These are phyloP conservation scores for Phytophthora colocasiae DNA, from an alignment of 352 stramenopile species.

Conservation along the genomic window DNA sequence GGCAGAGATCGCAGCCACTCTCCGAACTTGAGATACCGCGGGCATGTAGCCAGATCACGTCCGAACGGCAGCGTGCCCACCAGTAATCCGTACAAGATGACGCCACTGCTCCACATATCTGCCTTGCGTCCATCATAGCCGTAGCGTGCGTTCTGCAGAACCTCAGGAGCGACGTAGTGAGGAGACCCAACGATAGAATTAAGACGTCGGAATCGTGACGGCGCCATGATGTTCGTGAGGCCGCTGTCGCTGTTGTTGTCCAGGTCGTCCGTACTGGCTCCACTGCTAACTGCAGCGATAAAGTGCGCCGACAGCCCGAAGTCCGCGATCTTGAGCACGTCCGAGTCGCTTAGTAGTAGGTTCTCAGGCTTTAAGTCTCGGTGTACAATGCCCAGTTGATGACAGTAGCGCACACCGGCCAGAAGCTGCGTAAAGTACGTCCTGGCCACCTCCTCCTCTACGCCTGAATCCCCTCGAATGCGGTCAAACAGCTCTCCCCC, in stretches of 20 bases:
- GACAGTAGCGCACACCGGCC: conserved; percentile 90
- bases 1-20: conserved; percentile 90
- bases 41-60: conserved; percentile 93
- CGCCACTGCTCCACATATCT: conserved; percentile 94
- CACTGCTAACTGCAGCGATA: conserved; percentile 80
- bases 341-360: conserved; percentile 91
- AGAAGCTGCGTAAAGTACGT: conserved; percentile 92
- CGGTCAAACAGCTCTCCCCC: conserved; percentile 95
- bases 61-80: conserved; percentile 96
- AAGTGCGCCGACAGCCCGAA: conserved; percentile 95
- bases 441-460: conserved; percentile 83
- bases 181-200: conserved; percentile 97
- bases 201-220: conserved; percentile 83
- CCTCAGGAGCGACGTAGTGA: conserved; percentile 97
- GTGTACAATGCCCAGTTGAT: conserved; percentile 94
- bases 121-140: conserved; percentile 93
- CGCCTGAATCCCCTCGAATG: conserved; percentile 87
- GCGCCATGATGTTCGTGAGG: conserved; percentile 34
- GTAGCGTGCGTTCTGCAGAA: conserved; percentile 90
- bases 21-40: conserved; percentile 94
- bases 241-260: conserved; percentile 38
- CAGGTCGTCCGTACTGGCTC: conserved; percentile 44
- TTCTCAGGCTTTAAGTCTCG: conserved; percentile 98
- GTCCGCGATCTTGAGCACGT: conserved; percentile 95
- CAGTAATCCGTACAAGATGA: conserved; percentile 94